Conservation (phyloP, 805 yeast genomes). For the Metschnikowia vanudenii region DNA sequence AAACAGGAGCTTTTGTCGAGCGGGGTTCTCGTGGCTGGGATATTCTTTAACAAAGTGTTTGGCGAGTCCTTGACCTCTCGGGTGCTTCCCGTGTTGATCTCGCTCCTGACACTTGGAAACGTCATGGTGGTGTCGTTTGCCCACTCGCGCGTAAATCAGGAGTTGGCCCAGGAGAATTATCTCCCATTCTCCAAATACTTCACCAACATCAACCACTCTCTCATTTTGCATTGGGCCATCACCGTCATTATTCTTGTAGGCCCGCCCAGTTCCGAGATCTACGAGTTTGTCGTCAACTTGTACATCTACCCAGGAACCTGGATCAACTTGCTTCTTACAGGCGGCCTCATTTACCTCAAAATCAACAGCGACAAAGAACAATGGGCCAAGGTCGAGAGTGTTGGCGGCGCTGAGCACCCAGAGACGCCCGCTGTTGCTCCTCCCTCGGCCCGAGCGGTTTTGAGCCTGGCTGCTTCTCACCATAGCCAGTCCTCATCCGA, state of each 20-base stretch:
- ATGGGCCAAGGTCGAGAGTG: constrained; percentile 32
- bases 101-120: constrained; percentile 62
- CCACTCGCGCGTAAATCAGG: constrained; percentile 57
- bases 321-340: constrained; percentile 51
- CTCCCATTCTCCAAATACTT: constrained; percentile 52
- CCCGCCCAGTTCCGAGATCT: constrained; percentile 65
- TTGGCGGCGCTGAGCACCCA: no score
- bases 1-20: constrained; percentile 47
- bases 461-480: neutral
- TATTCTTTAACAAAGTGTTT: constrained; percentile 55
- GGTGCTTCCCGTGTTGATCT: constrained; percentile 55
- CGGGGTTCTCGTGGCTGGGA: constrained; percentile 65
- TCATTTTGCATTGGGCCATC: constrained; percentile 54
- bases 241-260: constrained; percentile 52
- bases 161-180: constrained; percentile 50
- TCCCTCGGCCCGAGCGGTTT: no score
- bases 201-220: constrained; percentile 44
- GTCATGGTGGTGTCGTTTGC: constrained; percentile 64
- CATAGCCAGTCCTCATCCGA: constrained; percentile 6
- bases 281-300: constrained; percentile 60
- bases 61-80: constrained; percentile 52
- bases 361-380: constrained; percentile 33
- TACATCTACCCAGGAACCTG: constrained; percentile 65
- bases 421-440: no score
- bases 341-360: constrained; percentile 52